A percentile compares a stretch with the other conserved stretches of the same genome.
Conservation (phyloP, 192 early-diverging fungal species). For the Geosiphon pyriformis region DNA sequence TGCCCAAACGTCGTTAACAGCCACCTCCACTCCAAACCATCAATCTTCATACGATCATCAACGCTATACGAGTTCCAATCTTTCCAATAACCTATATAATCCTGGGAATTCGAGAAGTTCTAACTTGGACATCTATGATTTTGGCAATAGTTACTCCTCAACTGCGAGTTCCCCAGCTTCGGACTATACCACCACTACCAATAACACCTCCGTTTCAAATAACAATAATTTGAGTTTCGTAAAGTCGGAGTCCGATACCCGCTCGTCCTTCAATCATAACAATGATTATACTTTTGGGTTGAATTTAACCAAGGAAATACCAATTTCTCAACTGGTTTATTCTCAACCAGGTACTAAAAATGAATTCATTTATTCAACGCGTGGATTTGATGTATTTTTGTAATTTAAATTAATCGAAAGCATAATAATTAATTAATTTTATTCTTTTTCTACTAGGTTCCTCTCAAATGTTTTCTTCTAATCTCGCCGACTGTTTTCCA, state of each 20-base stretch:
- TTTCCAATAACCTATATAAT: no score
- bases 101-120: background rate
- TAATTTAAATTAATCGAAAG: no score
- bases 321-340: conserved; percentile 6
- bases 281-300: conserved; percentile 18
- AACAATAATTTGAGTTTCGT: background rate
- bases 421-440: background rate
- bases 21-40: background rate
- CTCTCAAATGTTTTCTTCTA: background rate
- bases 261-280: background rate
- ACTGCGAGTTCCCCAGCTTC: background rate
- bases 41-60: background rate
- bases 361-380: background rate
- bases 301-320: conserved; percentile 13
- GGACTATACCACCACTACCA: no score
- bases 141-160: background rate
- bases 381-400: no score
- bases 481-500: background rate
- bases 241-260: conserved; percentile 13
- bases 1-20: no score
- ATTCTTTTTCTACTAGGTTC: background rate
- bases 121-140: background rate
- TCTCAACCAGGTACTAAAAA: no score
- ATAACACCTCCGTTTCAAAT: no score
- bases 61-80: background rate